Conservation (phyloP, 495 filamentous ascomycete species). For the Aspergillus kassunensis region DNA sequence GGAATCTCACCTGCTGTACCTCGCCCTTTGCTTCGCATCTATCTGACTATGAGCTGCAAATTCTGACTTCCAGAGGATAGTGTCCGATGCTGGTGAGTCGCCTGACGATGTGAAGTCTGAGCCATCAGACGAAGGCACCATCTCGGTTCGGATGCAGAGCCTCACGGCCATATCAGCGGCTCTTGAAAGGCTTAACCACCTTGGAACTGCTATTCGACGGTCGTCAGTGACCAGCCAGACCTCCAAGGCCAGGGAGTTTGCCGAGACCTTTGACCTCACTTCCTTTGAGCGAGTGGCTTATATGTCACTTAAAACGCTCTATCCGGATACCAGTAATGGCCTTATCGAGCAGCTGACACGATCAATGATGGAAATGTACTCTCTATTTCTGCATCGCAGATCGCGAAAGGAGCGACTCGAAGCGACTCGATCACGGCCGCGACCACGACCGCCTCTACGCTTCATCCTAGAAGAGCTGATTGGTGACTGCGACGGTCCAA, state of each 20-base stretch:
- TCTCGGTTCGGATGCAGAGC: background rate
- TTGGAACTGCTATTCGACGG: constrained; percentile 5
- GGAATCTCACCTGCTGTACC: background rate
- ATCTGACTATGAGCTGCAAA: too few relatives aligned
- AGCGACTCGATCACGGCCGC: background rate
- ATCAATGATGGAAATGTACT: background rate
- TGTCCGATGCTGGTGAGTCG: background rate
- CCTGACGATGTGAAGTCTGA: background rate
- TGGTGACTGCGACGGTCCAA: background rate
- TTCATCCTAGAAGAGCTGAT: background rate
- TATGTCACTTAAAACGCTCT: background rate
- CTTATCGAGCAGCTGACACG: background rate
- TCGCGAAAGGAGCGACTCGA: background rate
- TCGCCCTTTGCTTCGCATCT: background rate
- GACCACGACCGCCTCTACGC: background rate
- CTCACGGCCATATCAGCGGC: background rate
- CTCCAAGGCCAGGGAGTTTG: background rate
- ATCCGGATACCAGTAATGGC: constrained; percentile 1
- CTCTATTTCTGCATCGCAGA: background rate
- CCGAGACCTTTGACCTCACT: background rate
- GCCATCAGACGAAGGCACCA: background rate
- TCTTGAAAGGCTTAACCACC: background rate
- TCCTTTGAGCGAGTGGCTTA: background rate
- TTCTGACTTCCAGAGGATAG: background rate
- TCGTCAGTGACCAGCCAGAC: background rate